These are phyloP conservation scores for Begonia masoniana DNA, from an alignment of 306 rosid genomes.

Conservation along the genomic window DNA sequence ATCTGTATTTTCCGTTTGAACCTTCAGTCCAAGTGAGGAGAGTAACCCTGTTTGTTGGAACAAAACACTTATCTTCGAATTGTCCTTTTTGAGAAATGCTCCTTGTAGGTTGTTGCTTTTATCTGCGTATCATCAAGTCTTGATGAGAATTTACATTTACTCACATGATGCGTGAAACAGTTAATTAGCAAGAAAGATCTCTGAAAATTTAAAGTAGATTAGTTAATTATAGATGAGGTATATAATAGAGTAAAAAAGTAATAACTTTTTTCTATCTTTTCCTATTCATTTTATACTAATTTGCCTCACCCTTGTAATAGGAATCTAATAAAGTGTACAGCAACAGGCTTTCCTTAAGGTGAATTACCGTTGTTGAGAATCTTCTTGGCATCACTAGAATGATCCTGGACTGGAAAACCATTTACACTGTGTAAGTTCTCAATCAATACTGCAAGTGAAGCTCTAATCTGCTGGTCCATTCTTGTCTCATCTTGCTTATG, in stretches of 20 bases:
- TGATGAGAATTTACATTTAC: constrained; percentile 12
- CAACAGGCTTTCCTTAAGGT: constrained; percentile 6
- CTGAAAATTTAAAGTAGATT: constrained; percentile 2
- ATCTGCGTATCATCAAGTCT: constrained; percentile 27
- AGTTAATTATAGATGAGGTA: constrained; percentile 1
- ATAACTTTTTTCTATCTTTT: constrained; percentile 9
- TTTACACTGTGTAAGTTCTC: constrained; percentile 44
- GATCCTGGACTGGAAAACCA: constrained; percentile 39
- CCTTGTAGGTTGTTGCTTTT: constrained; percentile 47
- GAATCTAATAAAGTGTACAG: constrained; percentile 10
- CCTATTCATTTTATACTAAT: constrained; percentile 1
- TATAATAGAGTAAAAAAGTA: constrained; percentile 4
- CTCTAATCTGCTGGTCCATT: constrained; percentile 43
- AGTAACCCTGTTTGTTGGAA: constrained; percentile 91
- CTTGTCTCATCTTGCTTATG: constrained; percentile 39
- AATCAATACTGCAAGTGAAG: constrained; percentile 74
- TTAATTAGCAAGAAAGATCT: no score
- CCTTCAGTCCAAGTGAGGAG: constrained; percentile 73
- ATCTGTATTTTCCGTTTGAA: constrained; percentile 68
- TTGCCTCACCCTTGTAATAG: constrained; percentile 8
- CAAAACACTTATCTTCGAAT: constrained; percentile 65
- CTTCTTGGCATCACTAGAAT: constrained; percentile 28
- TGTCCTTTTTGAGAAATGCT: constrained; percentile 77
- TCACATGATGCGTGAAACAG: background rate
- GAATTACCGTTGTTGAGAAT: constrained; percentile 37